Percentiles rank a stretch among this genome's conserved stretches.
phyloP scores from a whole-genome alignment of 2,329 filamentous ascomycete genomes.

The Microcyclospora pomicola region DNA sequence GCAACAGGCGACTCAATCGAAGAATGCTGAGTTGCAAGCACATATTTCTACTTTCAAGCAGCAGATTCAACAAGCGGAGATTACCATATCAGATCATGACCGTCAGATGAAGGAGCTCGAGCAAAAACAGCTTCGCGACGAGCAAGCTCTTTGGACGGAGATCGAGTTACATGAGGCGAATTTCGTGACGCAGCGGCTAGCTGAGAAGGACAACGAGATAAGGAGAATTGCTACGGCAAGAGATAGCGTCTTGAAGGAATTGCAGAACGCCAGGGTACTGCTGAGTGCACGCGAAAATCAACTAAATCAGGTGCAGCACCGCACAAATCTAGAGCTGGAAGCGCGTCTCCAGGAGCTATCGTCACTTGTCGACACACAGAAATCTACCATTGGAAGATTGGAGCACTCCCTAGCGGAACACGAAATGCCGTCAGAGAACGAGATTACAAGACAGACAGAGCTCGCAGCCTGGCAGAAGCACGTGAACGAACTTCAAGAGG shows the following conservation, averaged over 20 bases:
- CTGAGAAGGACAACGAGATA: background rate
- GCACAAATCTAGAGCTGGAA: background rate
- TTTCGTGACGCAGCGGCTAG: constrained; percentile 1
- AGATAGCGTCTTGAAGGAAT: too few species aligned
- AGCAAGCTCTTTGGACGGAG: background rate
- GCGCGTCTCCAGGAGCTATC: background rate
- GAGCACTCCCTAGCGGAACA: background rate
- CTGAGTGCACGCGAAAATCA: too few species aligned
- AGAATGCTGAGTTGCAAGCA: too few species aligned
- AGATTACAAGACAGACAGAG: background rate
- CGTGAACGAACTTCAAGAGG: background rate
- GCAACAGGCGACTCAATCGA: too few species aligned
- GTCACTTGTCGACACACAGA: background rate
- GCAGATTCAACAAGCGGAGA: constrained; percentile 2
- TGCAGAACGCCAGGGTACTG: too few species aligned
- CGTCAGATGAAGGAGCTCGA: constrained; percentile 1
- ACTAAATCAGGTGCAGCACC: background rate
- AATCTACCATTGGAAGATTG: background rate
- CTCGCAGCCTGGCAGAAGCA: too few species aligned
- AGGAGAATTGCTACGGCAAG: too few species aligned
- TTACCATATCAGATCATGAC: background rate
- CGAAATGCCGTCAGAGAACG: background rate
- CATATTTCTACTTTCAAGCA: too few species aligned
- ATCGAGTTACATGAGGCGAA: background rate
- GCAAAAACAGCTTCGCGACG: background rate